Conservation (phyloP, 805 yeast genomes). For the Candida boleticola region DNA sequence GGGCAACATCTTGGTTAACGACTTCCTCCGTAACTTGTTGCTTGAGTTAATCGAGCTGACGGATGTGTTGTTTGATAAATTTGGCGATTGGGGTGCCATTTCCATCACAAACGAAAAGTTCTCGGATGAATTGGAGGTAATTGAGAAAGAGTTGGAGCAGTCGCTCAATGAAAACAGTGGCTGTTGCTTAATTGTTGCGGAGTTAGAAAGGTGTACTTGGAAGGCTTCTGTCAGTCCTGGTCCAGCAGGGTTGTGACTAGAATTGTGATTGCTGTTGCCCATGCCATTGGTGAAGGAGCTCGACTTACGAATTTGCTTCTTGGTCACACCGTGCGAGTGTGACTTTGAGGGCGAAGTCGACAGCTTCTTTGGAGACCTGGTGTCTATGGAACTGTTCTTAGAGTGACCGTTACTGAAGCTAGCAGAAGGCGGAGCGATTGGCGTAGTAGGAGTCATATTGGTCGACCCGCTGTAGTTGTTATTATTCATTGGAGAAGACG, state of each 20-base stretch:
- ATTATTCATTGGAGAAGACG: slow-evolving; percentile 3
- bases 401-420: not conserved
- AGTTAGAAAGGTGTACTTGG: slow-evolving; percentile 5
- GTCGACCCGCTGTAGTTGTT: not conserved
- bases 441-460: slow-evolving; percentile 3
- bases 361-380: slow-evolving; percentile 1
- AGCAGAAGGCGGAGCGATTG: slow-evolving; percentile 2
- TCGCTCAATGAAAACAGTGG: slow-evolving; percentile 5
- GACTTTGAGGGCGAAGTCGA: slow-evolving; percentile 3
- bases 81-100: not conserved
- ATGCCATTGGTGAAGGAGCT: slow-evolving; percentile 3
- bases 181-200: slow-evolving; percentile 1
- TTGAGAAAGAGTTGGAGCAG: slow-evolving; percentile 2
- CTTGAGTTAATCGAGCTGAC: slow-evolving; percentile 1
- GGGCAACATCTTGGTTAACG: slow-evolving; percentile 1
- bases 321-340: not conserved
- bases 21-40: slow-evolving; percentile 1
- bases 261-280: not conserved
- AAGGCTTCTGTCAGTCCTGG: slow-evolving; percentile 1
- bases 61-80: not conserved
- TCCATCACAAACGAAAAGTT: slow-evolving; percentile 3
- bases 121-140: not conserved
- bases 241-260: too few species aligned
- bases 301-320: slow-evolving; percentile 3
- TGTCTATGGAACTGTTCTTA: not conserved